Evolutionary conservation across 805 yeast genomes (phyloP).

Genomic region (Kurtzmaniella cleridarum): DNA sequence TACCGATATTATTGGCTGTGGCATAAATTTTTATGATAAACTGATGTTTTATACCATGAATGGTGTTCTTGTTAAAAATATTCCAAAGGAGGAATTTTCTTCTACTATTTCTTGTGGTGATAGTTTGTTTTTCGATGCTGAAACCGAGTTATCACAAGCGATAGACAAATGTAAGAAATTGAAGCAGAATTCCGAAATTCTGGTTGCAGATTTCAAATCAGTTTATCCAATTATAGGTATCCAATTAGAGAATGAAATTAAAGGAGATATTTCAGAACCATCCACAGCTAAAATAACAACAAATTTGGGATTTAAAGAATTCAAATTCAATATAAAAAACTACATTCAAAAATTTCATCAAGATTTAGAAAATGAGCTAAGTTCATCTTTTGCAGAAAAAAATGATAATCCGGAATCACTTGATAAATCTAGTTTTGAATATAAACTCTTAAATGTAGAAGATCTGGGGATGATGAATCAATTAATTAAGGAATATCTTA

Average conservation of each 20-base stretch:
- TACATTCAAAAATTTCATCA: slow-evolving; percentile 45
- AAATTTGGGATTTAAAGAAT: slow-evolving; percentile 55
- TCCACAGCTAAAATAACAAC: slow-evolving; percentile 31
- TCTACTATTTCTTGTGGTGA: slow-evolving; percentile 15
- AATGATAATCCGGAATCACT: slow-evolving; percentile 5
- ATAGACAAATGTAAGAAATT: slow-evolving; percentile 44
- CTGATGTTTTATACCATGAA: slow-evolving; percentile 75
- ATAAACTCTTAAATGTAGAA: slow-evolving; percentile 16
- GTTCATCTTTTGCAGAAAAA: slow-evolving; percentile 16
- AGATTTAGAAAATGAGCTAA: slow-evolving; percentile 15
- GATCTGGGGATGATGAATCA: slow-evolving; percentile 24
- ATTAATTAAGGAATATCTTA: slow-evolving; percentile 33
- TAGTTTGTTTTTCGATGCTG: slow-evolving; percentile 13
- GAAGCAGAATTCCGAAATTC: slow-evolving; percentile 21
- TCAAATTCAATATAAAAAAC: slow-evolving; percentile 54
- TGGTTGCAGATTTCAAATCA: slow-evolving; percentile 8
- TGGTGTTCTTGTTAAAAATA: slow-evolving; percentile 46
- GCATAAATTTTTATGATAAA: slow-evolving; percentile 62
- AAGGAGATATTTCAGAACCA: slow-evolving; percentile 13
- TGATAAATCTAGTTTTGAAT: slow-evolving; percentile 10
- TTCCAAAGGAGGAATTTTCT: slow-evolving; percentile 19
- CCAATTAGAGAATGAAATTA: slow-evolving; percentile 26
- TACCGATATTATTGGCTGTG: slow-evolving; percentile 74
- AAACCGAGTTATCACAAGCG: slow-evolving; percentile 4
- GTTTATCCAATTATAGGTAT: slow-evolving; percentile 33